These are phyloP conservation scores for Vachellia pachyceras DNA, from an alignment of 306 rosid species.

Conservation along the genomic window DNA sequence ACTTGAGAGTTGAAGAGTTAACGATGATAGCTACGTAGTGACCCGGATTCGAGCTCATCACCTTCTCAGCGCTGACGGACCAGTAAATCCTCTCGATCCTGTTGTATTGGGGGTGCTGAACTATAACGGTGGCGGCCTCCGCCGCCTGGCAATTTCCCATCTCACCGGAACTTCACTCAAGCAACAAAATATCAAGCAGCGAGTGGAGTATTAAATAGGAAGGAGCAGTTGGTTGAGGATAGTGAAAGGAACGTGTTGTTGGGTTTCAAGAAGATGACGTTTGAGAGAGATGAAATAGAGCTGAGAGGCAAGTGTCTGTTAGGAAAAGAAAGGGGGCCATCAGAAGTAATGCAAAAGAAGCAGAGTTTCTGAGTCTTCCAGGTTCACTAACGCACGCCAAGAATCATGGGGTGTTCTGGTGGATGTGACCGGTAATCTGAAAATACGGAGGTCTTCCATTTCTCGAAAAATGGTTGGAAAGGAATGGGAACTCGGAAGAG, in stretches of 20 bases:
- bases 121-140: conserved; percentile 85
- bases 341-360: background rate
- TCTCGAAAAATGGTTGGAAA: background rate
- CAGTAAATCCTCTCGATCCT: conserved; percentile 79
- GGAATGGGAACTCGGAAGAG: background rate
- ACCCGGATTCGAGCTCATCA: conserved; percentile 83
- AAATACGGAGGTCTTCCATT: no score
- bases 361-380: conserved; percentile 14
- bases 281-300: conserved; percentile 34
- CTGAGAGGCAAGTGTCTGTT: background rate
- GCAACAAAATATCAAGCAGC: background rate
- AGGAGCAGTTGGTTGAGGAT: background rate
- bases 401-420: conserved; percentile 42
- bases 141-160: conserved; percentile 99
- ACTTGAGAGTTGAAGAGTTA: conserved; percentile 52
- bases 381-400: conserved; percentile 54
- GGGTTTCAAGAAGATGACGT: conserved; percentile 39
- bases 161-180: background rate
- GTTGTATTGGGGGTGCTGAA: conserved; percentile 64
- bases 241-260: background rate
- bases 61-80: conserved; percentile 75
- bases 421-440: conserved; percentile 41
- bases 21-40: conserved; percentile 79
- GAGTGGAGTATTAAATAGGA: background rate
- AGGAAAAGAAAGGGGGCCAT: background rate